Conservation (phyloP, 768 basidiomycete species). For the Leccinum uliginosum region DNA sequence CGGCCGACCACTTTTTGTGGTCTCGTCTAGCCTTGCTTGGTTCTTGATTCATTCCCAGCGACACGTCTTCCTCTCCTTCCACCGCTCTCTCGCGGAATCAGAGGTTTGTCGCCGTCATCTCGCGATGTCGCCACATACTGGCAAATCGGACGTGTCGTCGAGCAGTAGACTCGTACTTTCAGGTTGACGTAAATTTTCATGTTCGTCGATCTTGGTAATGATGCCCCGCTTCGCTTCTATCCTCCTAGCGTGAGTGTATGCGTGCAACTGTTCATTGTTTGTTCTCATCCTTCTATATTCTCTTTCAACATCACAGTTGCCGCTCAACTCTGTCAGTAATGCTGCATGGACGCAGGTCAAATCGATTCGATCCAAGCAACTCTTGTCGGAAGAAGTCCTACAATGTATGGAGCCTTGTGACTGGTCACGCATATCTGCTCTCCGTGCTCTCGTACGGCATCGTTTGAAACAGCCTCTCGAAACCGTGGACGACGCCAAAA, state of each 20-base stretch:
- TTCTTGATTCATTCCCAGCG: background rate
- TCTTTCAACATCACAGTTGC: background rate
- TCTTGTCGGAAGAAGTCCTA: background rate
- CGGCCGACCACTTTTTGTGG: background rate
- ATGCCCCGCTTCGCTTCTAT: background rate
- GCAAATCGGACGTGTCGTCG: background rate
- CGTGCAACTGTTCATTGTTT: background rate
- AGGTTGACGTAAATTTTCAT: background rate
- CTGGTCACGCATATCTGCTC: background rate
- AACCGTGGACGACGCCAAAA: background rate
- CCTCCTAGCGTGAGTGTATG: background rate
- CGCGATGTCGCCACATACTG: background rate
- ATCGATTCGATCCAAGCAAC: background rate
- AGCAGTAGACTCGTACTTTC: background rate
- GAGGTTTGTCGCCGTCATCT: background rate
- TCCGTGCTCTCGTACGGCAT: background rate
- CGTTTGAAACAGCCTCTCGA: background rate
- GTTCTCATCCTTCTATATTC: background rate
- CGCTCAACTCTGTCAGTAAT: background rate
- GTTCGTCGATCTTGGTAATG: background rate
- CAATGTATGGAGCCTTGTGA: background rate
- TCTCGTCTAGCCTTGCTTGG: background rate
- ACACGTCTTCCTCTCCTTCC: background rate
- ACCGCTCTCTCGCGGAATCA: background rate
- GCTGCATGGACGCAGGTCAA: background rate